Conservation (phyloP, 768 basidiomycete genomes). For the Epithele typhae region DNA sequence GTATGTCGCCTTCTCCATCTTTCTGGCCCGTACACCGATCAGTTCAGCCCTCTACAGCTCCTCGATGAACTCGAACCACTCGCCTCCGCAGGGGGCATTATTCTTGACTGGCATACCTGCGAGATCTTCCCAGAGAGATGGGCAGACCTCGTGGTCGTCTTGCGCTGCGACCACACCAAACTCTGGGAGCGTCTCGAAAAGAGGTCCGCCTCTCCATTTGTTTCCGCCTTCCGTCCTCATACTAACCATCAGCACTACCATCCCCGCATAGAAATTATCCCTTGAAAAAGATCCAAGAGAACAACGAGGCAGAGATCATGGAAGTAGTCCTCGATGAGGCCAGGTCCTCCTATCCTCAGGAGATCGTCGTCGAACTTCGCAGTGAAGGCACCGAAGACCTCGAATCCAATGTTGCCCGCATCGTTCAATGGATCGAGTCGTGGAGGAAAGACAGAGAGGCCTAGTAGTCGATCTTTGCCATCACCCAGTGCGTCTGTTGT, state of each 20-base stretch:
- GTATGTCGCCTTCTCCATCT: constrained; percentile 34
- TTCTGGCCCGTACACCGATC: constrained; percentile 2
- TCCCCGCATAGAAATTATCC: constrained; percentile 62
- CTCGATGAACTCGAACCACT: constrained; percentile 84
- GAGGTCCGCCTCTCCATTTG: constrained; percentile 44
- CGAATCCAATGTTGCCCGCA: constrained; percentile 80
- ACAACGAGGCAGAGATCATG: constrained; percentile 99
- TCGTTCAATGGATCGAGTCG: constrained; percentile 80
- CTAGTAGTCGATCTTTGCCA: too few relatives aligned
- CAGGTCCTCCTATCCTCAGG: constrained; percentile 74
- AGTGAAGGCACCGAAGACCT: constrained; percentile 78
- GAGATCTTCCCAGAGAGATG: constrained; percentile 94
- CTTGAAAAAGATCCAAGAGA: constrained; percentile 94
- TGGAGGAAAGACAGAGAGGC: constrained; percentile 52
- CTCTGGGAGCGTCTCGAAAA: constrained; percentile 91
- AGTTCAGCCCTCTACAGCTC: constrained; percentile 43
- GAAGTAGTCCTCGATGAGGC: constrained; percentile 88
- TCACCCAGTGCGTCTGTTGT: too few relatives aligned
- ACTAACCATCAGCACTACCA: not conserved
- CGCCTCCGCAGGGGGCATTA: constrained; percentile 64
- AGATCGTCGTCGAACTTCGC: constrained; percentile 81
- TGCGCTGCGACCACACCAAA: constrained; percentile 81
- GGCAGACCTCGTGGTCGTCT: constrained; percentile 91
- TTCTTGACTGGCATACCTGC: constrained; percentile 95
- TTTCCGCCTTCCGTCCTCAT: not conserved